These are phyloP conservation scores for Trametes sp. DNA, from an alignment of 1,284 basidiomycete genomes.

Conservation along the genomic window DNA sequence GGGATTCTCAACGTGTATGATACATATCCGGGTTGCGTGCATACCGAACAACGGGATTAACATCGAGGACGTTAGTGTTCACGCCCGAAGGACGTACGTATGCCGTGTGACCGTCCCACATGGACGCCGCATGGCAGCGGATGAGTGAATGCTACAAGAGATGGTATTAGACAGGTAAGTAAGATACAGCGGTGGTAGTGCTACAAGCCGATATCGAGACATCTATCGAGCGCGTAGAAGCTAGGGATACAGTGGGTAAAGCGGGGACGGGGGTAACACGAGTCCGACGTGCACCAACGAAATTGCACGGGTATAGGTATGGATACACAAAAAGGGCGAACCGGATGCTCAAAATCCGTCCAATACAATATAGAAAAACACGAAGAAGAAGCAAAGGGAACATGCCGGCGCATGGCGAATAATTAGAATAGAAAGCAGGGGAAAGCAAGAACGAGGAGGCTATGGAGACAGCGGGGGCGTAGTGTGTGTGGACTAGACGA, in stretches of 20 bases:
- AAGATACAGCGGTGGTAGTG: conserved; percentile 20
- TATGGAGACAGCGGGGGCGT: conserved; percentile 20
- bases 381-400: conserved; percentile 7
- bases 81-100: too few species aligned
- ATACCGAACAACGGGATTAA: too few species aligned
- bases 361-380: conserved; percentile 22
- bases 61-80: too few species aligned
- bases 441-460: conserved; percentile 13
- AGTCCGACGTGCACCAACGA: conserved; percentile 13
- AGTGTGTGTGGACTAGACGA: conserved; percentile 7
- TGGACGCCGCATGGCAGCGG: too few species aligned
- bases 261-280: conserved; percentile 1
- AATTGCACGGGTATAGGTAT: conserved; percentile 19
- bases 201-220: conserved; percentile 15
- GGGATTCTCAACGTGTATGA: neutral
- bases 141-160: conserved; percentile 12
- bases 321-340: conserved; percentile 21
- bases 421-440: conserved; percentile 24
- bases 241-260: conserved; percentile 34
- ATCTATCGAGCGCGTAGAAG: conserved; percentile 21
- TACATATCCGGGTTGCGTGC: neutral
- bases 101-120: too few species aligned
- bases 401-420: conserved; percentile 14
- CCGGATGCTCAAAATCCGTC: conserved; percentile 15
- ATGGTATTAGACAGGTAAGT: conserved; percentile 11